Conservation (phyloP, 495 filamentous ascomycete species). For the Recurvomyces mirabilis region DNA sequence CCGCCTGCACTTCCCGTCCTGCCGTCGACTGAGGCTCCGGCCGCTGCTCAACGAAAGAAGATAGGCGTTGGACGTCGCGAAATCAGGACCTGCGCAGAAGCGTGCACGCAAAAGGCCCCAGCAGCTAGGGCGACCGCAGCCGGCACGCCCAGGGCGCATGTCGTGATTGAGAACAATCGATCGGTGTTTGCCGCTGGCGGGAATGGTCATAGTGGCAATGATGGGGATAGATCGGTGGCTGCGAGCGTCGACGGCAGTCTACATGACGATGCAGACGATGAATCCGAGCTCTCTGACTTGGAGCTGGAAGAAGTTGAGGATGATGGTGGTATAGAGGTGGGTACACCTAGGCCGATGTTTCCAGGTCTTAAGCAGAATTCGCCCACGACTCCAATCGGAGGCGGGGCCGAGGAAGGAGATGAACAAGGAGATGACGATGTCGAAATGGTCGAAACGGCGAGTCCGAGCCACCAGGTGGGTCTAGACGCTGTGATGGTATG, state of each 20-base stretch:
- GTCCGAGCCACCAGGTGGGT: too few relatives aligned
- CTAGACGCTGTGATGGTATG: too few relatives aligned
- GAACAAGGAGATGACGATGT: neutral
- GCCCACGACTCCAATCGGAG: too few relatives aligned
- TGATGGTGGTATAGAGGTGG: neutral
- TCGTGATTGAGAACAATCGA: slow-evolving; percentile 19
- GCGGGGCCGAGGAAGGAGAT: neutral
- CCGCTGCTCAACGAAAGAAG: slow-evolving; percentile 33
- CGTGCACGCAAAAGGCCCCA: slow-evolving; percentile 28
- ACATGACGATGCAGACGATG: slow-evolving; percentile 68
- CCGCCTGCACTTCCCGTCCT: neutral
- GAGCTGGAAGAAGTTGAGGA: slow-evolving; percentile 36
- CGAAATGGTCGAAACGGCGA: neutral
- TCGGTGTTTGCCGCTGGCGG: too few relatives aligned
- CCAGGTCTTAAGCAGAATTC: slow-evolving; percentile 16
- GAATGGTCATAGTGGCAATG: too few relatives aligned
- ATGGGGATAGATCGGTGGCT: slow-evolving; percentile 22
- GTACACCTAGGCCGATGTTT: slow-evolving; percentile 11
- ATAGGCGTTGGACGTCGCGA: slow-evolving; percentile 55
- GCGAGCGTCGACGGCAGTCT: slow-evolving; percentile 47
- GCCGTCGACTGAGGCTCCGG: slow-evolving; percentile 21
- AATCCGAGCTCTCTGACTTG: slow-evolving; percentile 68
- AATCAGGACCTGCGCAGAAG: slow-evolving; percentile 51
- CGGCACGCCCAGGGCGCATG: slow-evolving; percentile 10
- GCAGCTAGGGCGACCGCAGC: neutral